Conservation (phyloP, 73 alveolate species). For the Paramecium pentaurelia region DNA sequence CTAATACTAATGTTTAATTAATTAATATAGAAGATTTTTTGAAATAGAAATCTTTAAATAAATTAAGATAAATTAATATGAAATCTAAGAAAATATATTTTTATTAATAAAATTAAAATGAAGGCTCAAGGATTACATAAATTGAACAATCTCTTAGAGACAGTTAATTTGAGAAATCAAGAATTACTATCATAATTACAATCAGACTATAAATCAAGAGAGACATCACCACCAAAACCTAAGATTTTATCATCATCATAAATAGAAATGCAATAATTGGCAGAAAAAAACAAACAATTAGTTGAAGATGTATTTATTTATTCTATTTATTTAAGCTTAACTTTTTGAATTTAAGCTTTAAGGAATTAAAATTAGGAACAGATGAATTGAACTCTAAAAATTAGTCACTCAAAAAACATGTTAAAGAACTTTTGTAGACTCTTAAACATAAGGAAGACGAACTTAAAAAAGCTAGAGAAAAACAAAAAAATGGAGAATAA, state of each 20-base stretch:
- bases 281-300: conserved; percentile 26
- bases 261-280: neutral
- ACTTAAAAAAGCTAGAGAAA: conserved; percentile 17
- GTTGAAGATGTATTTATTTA: neutral
- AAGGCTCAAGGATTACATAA: neutral
- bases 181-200: neutral
- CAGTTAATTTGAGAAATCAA: neutral
- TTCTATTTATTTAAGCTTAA: neutral
- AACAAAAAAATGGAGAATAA: neutral
- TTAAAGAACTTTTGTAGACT: neutral
- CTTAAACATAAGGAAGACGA: conserved; percentile 36
- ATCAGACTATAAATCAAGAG: neutral
- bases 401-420: conserved; percentile 10
- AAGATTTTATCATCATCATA: neutral
- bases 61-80: neutral
- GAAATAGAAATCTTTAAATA: neutral
- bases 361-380: conserved; percentile 24
- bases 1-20: neutral
- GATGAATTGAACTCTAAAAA: conserved; percentile 6
- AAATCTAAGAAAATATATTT: neutral
- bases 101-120: neutral
- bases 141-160: neutral
- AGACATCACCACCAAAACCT: neutral
- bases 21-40: neutral
- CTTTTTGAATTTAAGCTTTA: neutral